Evolutionary conservation across 345 rosid species (phyloP).

Genomic region (Rhodomyrtus tomentosa): DNA sequence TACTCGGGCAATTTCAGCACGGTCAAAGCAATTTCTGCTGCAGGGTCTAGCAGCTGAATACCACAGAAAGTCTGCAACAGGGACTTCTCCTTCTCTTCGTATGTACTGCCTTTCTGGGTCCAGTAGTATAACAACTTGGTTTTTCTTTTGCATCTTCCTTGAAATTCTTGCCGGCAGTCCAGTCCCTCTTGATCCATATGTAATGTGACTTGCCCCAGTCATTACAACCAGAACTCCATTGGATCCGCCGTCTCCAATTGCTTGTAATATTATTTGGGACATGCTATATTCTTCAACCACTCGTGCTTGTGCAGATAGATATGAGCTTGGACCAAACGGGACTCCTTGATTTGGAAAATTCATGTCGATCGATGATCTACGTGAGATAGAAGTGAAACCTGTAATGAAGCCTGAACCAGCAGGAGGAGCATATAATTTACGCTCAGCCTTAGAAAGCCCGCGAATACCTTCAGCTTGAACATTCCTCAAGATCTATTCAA

Average conservation of each 20-base stretch:
- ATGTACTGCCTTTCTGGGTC: conserved; percentile 86
- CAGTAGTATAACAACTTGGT: conserved; percentile 71
- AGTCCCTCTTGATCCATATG: conserved; percentile 74
- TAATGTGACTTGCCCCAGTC: conserved; percentile 74
- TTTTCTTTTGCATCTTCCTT: conserved; percentile 71
- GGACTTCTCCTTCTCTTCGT: conserved; percentile 81
- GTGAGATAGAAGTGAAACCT: conserved; percentile 68
- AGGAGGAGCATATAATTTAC: conserved; percentile 66
- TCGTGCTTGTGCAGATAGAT: conserved; percentile 75
- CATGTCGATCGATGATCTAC: conserved; percentile 37
- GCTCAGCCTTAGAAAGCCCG: conserved; percentile 70
- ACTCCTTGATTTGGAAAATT: conserved; percentile 36
- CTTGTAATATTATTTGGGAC: conserved; percentile 61
- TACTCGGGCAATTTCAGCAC: conserved; percentile 90
- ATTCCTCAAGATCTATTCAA: conserved; percentile 56
- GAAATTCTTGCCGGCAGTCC: conserved; percentile 83
- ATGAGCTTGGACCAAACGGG: conserved; percentile 85
- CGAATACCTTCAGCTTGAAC: conserved; percentile 89
- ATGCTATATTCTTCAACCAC: conserved; percentile 80
- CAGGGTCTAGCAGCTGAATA: conserved; percentile 95
- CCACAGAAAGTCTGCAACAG: conserved; percentile 86
- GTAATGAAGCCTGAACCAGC: conserved; percentile 87
- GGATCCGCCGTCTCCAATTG: conserved; percentile 48
- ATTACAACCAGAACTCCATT: conserved; percentile 63
- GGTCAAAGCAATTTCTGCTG: conserved; percentile 84